Base-by-base conservation (phyloP, 352 stramenopile species). In the Globisporangium nunn region DNA sequence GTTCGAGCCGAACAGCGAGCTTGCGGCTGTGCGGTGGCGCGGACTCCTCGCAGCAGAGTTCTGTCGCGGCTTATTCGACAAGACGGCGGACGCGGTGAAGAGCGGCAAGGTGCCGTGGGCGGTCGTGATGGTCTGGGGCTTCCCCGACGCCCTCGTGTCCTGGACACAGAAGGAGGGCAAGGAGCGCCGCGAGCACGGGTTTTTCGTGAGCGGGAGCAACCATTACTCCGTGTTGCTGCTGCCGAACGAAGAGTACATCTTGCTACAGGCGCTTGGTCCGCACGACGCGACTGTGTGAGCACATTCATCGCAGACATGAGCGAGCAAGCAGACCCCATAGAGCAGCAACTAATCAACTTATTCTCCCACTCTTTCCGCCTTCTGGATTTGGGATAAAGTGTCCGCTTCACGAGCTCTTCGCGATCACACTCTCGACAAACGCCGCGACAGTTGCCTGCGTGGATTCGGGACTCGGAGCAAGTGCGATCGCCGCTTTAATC, bases 91-190 rank as follows among this genome's bases (percentile, higher is more conserved):
- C 12, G 56, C 67, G 31, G 78, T 94, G 3, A 72, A 78, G 52
- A 71, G 44, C 28, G 66, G 69, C 1, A 56, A 63, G 12, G 29
- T 90, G n/a, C 76, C 78, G 33, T 94, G 81, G 80, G 81, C 69
- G n/a, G 75, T 78, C 1, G 58, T 91, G 31, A 77, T 70, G 10
- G 80, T 89, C n/a, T 94, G 84, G 84, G 84, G 83, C 14, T 88
- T 93, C 31, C 72, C 77, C 0, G 83, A 93, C 43, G 64, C 67
- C 31, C 71, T 91, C 44, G 81, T 82, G 48, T 90, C 79, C 23
- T 91, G 79, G 79, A 63, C 69, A 52, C 78, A 91, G 44, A 50
- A 54, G 47, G 58, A 59, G n/a, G 48, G 17, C 28, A 78, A 70
- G 28, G 50, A 57, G 31, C 67, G 47, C 3, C 69, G 73, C 52